A percentile compares a stretch with the other conserved stretches of the same genome.
phyloP scores from a whole-genome alignment of 1,139 yeast genomes.

The Debaryomycetaceae sp. region DNA sequence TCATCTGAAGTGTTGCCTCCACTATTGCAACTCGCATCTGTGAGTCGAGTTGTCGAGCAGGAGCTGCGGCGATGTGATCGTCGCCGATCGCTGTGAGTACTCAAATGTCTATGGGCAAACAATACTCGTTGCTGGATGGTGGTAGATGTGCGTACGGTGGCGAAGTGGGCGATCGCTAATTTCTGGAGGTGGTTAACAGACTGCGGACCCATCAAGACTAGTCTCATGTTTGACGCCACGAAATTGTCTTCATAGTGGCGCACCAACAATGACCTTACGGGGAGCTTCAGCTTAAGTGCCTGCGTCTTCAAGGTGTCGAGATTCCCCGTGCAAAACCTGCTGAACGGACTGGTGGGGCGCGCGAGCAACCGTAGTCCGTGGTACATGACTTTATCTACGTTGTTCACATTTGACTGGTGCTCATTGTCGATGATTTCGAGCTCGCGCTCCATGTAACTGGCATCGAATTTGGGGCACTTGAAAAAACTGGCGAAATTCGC shows the following conservation, averaged over 20 bases:
- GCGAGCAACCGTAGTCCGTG: constrained; percentile 57
- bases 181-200: constrained; percentile 54
- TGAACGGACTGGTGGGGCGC: constrained; percentile 36
- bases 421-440: constrained; percentile 60
- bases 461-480: constrained; percentile 44
- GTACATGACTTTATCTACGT: constrained; percentile 42
- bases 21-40: no score
- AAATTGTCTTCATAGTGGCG: constrained; percentile 28
- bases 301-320: constrained; percentile 22
- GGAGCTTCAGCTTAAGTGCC: not conserved
- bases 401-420: constrained; percentile 47
- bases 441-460: constrained; percentile 43
- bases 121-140: constrained; percentile 1
- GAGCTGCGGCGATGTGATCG: no score
- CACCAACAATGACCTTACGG: constrained; percentile 15
- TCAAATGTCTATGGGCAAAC: no score
- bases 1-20: no score
- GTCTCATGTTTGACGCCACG: constrained; percentile 39
- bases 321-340: constrained; percentile 46
- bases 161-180: constrained; percentile 27
- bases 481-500: constrained; percentile 51
- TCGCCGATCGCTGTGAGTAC: no score
- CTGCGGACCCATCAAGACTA: constrained; percentile 62
- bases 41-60: no score
- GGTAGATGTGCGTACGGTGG: no score